phyloP scores from a whole-genome alignment of 2,329 filamentous ascomycete genomes.

The Anisogramma anomala region DNA sequence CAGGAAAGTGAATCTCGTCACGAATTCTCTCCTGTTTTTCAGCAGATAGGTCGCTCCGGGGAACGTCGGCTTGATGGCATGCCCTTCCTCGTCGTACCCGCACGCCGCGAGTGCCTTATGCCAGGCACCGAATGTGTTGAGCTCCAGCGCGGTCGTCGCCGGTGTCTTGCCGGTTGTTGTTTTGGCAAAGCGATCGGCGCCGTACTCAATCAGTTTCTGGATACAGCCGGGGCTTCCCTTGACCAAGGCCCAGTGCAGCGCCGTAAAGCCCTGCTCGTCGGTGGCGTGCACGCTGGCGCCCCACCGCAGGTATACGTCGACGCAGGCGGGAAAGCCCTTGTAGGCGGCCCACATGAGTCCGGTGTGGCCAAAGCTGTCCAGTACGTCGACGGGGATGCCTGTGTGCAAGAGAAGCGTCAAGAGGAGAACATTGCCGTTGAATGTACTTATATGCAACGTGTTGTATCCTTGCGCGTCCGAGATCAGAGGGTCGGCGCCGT shows the following conservation, averaged over 20 bases:
- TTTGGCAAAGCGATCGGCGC: conserved; percentile 82
- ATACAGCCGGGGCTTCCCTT: conserved; percentile 85
- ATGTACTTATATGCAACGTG: conserved; percentile 89
- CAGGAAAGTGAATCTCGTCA: conserved; percentile 78
- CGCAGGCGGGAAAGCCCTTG: conserved; percentile 86
- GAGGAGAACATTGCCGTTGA: conserved; percentile 89
- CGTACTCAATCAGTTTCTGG: conserved; percentile 90
- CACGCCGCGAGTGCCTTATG: conserved; percentile 70
- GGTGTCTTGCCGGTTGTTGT: conserved; percentile 88
- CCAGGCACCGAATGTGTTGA: conserved; percentile 78
- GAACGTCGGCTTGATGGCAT: conserved; percentile 56
- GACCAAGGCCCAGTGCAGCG: conserved; percentile 91
- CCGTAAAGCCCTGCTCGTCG: conserved; percentile 88
- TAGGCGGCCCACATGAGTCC: conserved; percentile 98
- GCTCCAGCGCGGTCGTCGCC: conserved; percentile 71
- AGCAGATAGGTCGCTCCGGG: conserved; percentile 61
- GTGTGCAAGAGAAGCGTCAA: conserved; percentile 85
- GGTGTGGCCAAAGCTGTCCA: conserved; percentile 84
- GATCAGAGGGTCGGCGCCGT: conserved; percentile 84
- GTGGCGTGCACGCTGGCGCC: conserved; percentile 83
- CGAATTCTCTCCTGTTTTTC: conserved; percentile 65
- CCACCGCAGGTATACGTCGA: conserved; percentile 88
- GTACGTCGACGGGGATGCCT: conserved; percentile 84
- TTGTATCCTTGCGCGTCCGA: conserved; percentile 96
- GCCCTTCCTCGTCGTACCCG: conserved; percentile 71